Conservation (phyloP, 2,329 filamentous ascomycete species). For the Coniochaeta pulveracea region DNA sequence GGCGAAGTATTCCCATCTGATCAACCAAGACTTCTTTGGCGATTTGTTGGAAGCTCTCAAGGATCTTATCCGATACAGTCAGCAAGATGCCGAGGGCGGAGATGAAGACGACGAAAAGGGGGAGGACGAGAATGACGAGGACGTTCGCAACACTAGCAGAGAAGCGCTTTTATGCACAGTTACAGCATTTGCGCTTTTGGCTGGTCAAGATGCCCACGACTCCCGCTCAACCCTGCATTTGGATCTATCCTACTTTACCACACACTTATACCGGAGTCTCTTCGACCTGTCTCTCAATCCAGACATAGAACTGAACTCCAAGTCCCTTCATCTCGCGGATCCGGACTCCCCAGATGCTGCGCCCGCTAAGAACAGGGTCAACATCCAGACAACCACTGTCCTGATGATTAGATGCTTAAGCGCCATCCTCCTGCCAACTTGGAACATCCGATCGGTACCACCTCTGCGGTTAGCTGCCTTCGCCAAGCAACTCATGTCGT, state of each 20-base stretch:
- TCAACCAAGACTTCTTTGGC: slow-evolving; percentile 98
- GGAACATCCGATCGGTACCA: slow-evolving; percentile 63
- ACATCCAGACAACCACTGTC: slow-evolving; percentile 89
- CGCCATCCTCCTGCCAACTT: slow-evolving; percentile 65
- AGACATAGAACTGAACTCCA: slow-evolving; percentile 72
- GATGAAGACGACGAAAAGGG: slow-evolving; percentile 28
- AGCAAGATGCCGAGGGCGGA: slow-evolving; percentile 38
- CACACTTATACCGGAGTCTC: slow-evolving; percentile 81
- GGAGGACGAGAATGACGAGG: slow-evolving; percentile 28
- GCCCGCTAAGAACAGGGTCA: slow-evolving; percentile 55
- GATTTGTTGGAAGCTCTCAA: slow-evolving; percentile 90
- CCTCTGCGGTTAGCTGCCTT: slow-evolving; percentile 84
- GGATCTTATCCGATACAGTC: slow-evolving; percentile 74
- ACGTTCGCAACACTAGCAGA: slow-evolving; percentile 63
- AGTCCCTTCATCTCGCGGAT: slow-evolving; percentile 60
- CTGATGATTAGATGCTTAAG: slow-evolving; percentile 81
- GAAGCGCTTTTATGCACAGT: slow-evolving; percentile 90
- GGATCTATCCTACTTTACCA: slow-evolving; percentile 91
- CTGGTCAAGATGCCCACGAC: slow-evolving; percentile 85
- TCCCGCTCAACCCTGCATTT: slow-evolving; percentile 72
- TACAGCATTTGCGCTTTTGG: slow-evolving; percentile 90
- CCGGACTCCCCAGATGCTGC: slow-evolving; percentile 33
- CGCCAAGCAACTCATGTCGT: slow-evolving; percentile 77
- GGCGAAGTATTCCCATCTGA: slow-evolving; percentile 87
- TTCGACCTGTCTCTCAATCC: slow-evolving; percentile 68